Evolutionary conservation across 495 filamentous ascomycete species (phyloP), one percentile per base, ranked within the genome.

Genomic region (Annulohypoxylon maeteangense): DNA sequence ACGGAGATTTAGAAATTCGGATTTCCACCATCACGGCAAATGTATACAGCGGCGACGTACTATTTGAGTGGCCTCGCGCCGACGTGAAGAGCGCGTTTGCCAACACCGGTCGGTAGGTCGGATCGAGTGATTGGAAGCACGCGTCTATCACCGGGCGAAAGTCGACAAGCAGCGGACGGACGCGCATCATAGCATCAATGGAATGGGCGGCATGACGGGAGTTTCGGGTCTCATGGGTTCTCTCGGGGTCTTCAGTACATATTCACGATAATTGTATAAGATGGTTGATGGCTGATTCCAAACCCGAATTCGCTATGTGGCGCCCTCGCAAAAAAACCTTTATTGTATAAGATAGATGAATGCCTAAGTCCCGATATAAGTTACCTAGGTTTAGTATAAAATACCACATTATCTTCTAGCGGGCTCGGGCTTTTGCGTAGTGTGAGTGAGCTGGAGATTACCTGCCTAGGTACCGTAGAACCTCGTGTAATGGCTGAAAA

Each of bases 1-100:
- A 97, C 78, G 86, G 87, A 42, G 85, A 90, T 53, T 87, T 92
- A 3, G 88, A 90, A 69, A 88, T 94, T 71, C 83, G 92, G 36
- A 88, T 91, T 25, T 87, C 87, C 61, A 88, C 81, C 31, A 81
- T 97, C 48, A 85, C 83, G 38, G 82, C 85, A 22, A 83, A 86
- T 57, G 83, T 88, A 10, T 88, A 88, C 72, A 78, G 85, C 27
- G 85, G 85, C 18, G 85, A 88, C 61, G 81, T 86, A 60, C 54
- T 84, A 60, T 85, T 84, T 64, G 85, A 87, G 76, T 88, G 86
- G 86, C 82, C 82, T 8, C 75, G 83, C 65, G 77, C 75, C 16
- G 86, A 88, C 74, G 84, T 87, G 10, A 83, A 83, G 75, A 75
- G 75, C 23, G 85, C 86, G 11, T 88, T 88, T 76, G 42, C 75